Percentiles rank a stretch among this genome's conserved stretches.
These are phyloP conservation scores for Clavaria fumosa DNA, from an alignment of 768 basidiomycete species.

Conservation along the genomic window DNA sequence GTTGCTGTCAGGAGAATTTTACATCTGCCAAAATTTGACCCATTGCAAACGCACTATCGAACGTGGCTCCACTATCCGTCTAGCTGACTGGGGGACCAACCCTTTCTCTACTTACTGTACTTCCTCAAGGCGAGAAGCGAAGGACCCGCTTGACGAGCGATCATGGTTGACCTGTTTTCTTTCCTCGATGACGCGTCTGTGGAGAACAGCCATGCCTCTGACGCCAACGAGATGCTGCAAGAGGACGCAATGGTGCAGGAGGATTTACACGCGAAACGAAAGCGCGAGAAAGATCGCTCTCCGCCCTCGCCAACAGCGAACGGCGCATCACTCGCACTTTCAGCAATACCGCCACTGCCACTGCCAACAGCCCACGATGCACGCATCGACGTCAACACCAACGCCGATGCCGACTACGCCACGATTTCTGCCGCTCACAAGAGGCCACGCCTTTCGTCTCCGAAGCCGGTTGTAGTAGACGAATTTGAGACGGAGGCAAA, in stretches of 20 bases:
- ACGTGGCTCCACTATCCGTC: too few relatives aligned
- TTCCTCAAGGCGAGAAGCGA: too few relatives aligned
- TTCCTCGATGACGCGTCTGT: conserved; percentile 5
- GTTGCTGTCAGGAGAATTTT: too few relatives aligned
- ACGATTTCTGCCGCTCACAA: conserved; percentile 34
- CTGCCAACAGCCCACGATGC: too few relatives aligned
- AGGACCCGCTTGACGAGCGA: not conserved
- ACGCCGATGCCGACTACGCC: not conserved
- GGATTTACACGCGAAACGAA: conserved; percentile 5
- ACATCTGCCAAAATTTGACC: too few relatives aligned
- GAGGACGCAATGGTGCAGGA: not conserved
- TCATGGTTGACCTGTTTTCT: conserved; percentile 3
- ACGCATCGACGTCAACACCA: too few relatives aligned
- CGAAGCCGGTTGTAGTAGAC: conserved; percentile 71
- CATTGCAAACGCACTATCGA: too few relatives aligned
- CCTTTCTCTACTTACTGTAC: too few relatives aligned
- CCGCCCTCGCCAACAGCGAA: not conserved
- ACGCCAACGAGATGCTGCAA: not conserved
- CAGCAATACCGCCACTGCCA: too few relatives aligned
- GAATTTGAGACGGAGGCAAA: conserved; percentile 92
- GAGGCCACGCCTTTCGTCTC: conserved; percentile 42
- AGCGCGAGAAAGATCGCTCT: not conserved
- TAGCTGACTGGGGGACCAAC: too few relatives aligned
- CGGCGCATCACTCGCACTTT: too few relatives aligned
- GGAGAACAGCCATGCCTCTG: not conserved